Conservation (phyloP, 2,329 filamentous ascomycete species). For the Aspergillus phoenicis region DNA sequence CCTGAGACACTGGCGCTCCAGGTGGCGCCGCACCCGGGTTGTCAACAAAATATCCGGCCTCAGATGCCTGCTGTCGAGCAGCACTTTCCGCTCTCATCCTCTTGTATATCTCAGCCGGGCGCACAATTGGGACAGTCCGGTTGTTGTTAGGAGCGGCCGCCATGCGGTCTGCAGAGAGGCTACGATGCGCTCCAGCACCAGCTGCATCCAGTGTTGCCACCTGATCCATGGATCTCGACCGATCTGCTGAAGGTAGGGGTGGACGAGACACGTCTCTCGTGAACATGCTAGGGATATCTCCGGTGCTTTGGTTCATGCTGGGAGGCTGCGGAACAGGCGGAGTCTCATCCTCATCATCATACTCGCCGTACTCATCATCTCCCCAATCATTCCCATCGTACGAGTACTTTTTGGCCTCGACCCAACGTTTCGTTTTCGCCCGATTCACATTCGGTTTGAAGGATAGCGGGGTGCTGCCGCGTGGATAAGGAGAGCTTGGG, state of each 20-base stretch:
- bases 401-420: slow-evolving; percentile 79
- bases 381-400: slow-evolving; percentile 97
- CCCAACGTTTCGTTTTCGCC: slow-evolving; percentile 91
- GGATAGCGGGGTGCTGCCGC: slow-evolving; percentile 51
- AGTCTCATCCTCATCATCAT: slow-evolving; percentile 62
- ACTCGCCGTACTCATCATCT: slow-evolving; percentile 63
- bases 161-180: slow-evolving; percentile 22
- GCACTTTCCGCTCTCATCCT: slow-evolving; percentile 67
- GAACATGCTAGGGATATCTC: slow-evolving; percentile 20
- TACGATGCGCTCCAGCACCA: slow-evolving; percentile 27
- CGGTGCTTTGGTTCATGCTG: slow-evolving; percentile 31
- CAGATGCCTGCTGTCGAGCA: slow-evolving; percentile 55
- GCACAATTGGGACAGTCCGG: slow-evolving; percentile 65
- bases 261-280: slow-evolving; percentile 16
- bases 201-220: slow-evolving; percentile 20
- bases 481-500: slow-evolving; percentile 31
- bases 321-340: slow-evolving; percentile 28
- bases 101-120: slow-evolving; percentile 77
- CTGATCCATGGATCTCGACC: slow-evolving; percentile 45
- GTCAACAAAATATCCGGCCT: slow-evolving; percentile 60
- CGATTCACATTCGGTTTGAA: slow-evolving; percentile 88
- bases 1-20: background rate
- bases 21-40: slow-evolving; percentile 46
- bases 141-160: slow-evolving; percentile 27
- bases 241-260: slow-evolving; percentile 34